A percentile compares a stretch with the other conserved stretches of the same genome.
Evolutionary conservation across 352 stramenopile genomes (phyloP).

Genomic region (Phytophthora capsici): DNA sequence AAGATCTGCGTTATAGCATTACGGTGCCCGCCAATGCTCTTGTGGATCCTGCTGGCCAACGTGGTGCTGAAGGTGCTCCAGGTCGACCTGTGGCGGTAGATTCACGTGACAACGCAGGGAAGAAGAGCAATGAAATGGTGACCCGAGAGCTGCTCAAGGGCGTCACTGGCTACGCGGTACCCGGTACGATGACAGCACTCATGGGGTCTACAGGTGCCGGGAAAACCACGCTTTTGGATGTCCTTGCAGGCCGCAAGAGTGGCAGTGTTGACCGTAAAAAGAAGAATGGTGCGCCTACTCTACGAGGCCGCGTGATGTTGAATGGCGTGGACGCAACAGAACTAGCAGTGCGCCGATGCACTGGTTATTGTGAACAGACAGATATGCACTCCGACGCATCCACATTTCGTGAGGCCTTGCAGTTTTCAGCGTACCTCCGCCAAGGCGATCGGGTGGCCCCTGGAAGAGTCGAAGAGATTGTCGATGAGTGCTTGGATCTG

Average conservation of each 20-base stretch:
- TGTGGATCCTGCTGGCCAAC: constrained; percentile 16
- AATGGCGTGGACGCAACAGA: constrained; percentile 90
- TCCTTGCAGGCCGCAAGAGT: constrained; percentile 93
- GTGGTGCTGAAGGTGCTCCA: constrained; percentile 26
- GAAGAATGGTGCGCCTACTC: constrained; percentile 21
- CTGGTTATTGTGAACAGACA: constrained; percentile 83
- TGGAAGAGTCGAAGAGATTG: constrained; percentile 40
- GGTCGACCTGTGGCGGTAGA: constrained; percentile 36
- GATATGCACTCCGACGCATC: constrained; percentile 88
- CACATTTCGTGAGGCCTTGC: constrained; percentile 90
- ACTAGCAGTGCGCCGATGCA: constrained; percentile 52
- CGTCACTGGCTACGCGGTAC: constrained; percentile 75
- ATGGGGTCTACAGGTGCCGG: constrained; percentile 87
- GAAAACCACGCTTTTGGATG: constrained; percentile 92
- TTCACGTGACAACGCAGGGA: constrained; percentile 47
- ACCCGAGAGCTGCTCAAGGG: constrained; percentile 71
- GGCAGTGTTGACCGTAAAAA: constrained; percentile 39
- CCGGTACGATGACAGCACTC: constrained; percentile 90
- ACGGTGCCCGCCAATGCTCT: constrained; percentile 22
- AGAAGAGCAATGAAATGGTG: constrained; percentile 53
- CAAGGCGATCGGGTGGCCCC: constrained; percentile 40
- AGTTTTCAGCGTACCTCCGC: constrained; percentile 89
- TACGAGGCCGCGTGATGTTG: constrained; percentile 61
- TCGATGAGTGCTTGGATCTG: constrained; percentile 88
- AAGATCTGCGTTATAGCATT: constrained; percentile 51